Base-by-base conservation (phyloP, 306 rosid genomes). In the Inga leiocalycina region DNA sequence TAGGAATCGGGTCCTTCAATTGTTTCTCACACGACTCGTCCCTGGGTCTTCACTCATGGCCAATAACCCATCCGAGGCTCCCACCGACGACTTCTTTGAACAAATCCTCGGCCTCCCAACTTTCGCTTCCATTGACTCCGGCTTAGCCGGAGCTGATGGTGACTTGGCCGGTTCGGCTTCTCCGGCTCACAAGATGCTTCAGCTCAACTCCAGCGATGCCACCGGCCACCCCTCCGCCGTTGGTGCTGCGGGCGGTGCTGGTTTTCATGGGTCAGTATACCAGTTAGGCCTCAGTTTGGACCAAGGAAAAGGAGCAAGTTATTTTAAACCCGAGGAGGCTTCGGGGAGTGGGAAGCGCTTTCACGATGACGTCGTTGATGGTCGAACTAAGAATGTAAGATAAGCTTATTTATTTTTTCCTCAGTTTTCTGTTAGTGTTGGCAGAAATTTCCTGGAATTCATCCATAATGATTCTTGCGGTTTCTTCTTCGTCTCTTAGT, bases 221-320 rank as follows among this genome's bases (percentile, higher is more conserved):
- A 81, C 93, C 22, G 81, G 84, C 46, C 92, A 92, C 78, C 87
- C 91, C 4, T 54, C 78, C 62, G 80, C 78, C 4, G 83, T 81
- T 14, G 89, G 92, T 5, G 86, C 83, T 16, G 92, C 90, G 4
- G 64, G 71, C 34, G 84, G 75, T 30, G 27, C 34, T 0, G 90
- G 88, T 5, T 94, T 83, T 48, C 99, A 90, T 62, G 90, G 93
- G 11, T 87, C 93, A 76, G 90, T 88, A 6, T 96, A 92, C 54
- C 97, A 95, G 54, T 72, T 96, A 16, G 99, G 97, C 39, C 79
- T 96, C 88, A 96, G 99, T 84, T 74, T 96, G 87, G 98, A 96
- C 79, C 99, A 94, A 59, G 95, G 97, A 8, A 91, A 94, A 80
- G 85, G 89, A 44, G 86, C 88, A 44, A 89, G 88, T 65, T 93